These are phyloP conservation scores for Trypanosoma rangeli DNA, from an alignment of 208 protist genomes.

Conservation along the genomic window DNA sequence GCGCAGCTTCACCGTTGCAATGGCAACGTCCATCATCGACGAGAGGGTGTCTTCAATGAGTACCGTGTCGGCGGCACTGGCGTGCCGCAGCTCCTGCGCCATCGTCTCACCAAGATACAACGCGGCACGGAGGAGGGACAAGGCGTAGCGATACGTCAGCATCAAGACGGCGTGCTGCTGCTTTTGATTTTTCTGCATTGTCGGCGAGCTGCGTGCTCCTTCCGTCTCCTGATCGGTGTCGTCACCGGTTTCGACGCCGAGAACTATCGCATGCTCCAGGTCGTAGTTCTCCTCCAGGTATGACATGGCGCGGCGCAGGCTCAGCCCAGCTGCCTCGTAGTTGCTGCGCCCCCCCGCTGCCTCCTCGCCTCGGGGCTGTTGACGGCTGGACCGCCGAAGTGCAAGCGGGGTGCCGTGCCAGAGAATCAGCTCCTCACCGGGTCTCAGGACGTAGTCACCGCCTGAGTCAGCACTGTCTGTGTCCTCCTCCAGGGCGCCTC, in stretches of 20 bases:
- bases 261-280: constrained; percentile 48
- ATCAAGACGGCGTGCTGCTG: constrained; percentile 27
- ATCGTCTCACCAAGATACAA: constrained; percentile 73
- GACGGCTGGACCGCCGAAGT: constrained; percentile 23
- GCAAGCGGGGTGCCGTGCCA: constrained; percentile 78
- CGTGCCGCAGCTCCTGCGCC: constrained; percentile 53
- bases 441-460: constrained; percentile 40
- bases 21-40: constrained; percentile 86
- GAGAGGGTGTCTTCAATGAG: constrained; percentile 84
- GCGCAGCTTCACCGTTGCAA: constrained; percentile 74
- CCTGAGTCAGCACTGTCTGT: constrained; percentile 17
- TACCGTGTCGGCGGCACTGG: constrained; percentile 76
- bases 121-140: constrained; percentile 69
- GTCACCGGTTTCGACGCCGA: constrained; percentile 36
- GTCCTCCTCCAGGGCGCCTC: constrained; percentile 45
- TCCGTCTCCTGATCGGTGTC: constrained; percentile 15
- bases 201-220: neutral
- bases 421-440: constrained; percentile 61
- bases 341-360: constrained; percentile 11
- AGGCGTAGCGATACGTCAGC: constrained; percentile 58
- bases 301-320: constrained; percentile 80
- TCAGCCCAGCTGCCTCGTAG: constrained; percentile 59
- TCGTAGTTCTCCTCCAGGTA: constrained; percentile 88
- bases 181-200: neutral
- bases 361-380: constrained; percentile 3